Base-by-base conservation (phyloP, 805 yeast genomes). In the Kazachstania bromeliacearum region DNA sequence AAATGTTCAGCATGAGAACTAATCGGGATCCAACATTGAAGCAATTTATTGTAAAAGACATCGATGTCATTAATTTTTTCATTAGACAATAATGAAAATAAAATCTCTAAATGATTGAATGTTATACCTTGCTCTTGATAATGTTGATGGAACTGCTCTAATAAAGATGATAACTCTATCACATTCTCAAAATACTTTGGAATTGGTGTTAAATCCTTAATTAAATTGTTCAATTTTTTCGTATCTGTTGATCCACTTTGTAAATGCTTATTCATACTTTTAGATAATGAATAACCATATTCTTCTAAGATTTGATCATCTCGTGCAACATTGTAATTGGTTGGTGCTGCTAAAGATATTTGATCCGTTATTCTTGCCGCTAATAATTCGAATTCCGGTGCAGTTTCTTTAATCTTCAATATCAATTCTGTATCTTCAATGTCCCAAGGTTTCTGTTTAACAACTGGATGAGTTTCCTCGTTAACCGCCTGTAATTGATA, bases 1-100 rank as follows among this genome's bases (percentile, higher is more conserved):
- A 46, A 20, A 7, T 14, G 9, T 18, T 46, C 51, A 5, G 58
- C 42, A 21, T 45, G 33, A 3, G 38, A 18, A 3, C 45, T 34
- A 2, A 47, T 43, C 5, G 43, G 36, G 21, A 43, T 52, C 62
- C 60, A 57, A 35, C 59, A 52, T 41, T 53, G 54, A 17, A 50
- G 35, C 13, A 57, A 28, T 32, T 48, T 52, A 34, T 41, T 52
- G 32, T 49, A 51, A 20, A 50, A 44, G 4, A 45, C 24, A 20
- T 51, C 57, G 20, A 50, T 30, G 18, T 45, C 39, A 14, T 31
- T 31, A 5, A 43, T 28, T 1, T 38, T 32, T 33, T 57, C 57
- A n/a, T 42, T 33, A 22, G 53, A 10, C 13, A 57, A 23, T 2
- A 43, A 17, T 2, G 33, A 31, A 3, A 48, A 48, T 4, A 46